phyloP scores from a whole-genome alignment of 306 rosid genomes.

The Purshia tridentata region DNA sequence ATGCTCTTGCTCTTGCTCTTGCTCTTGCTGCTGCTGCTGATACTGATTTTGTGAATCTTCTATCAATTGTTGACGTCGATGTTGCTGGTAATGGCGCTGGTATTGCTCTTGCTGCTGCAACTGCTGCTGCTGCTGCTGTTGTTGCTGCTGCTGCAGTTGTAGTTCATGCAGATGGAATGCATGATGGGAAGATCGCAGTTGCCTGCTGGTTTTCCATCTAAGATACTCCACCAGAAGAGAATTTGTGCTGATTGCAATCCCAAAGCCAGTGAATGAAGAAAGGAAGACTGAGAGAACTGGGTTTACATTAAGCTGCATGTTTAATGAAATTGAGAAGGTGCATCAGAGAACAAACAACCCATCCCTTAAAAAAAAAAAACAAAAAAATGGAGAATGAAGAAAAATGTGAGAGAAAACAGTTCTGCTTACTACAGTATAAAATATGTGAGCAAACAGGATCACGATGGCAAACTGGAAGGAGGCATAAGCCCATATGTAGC shows the following conservation, averaged over 20 bases:
- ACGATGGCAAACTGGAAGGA: constrained; percentile 83
- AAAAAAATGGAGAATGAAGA: background rate
- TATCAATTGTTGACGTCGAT: constrained; percentile 10
- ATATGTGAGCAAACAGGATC: constrained; percentile 74
- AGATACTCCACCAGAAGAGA: constrained; percentile 56
- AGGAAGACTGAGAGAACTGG: constrained; percentile 62
- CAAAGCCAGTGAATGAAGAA: constrained; percentile 74
- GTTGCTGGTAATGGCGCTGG: constrained; percentile 24
- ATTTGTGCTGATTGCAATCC: constrained; percentile 63
- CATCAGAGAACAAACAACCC: background rate
- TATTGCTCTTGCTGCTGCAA: constrained; percentile 27
- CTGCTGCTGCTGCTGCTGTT: constrained; percentile 27
- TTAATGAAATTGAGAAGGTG: constrained; percentile 24
- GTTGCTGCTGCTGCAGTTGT: constrained; percentile 28
- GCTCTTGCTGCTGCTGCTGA: constrained; percentile 4
- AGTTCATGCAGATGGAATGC: constrained; percentile 29
- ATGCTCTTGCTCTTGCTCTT: constrained; percentile 12
- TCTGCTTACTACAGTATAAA: constrained; percentile 73
- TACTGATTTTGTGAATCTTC: constrained; percentile 16
- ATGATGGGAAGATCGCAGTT: constrained; percentile 39
- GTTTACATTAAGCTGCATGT: constrained; percentile 56
- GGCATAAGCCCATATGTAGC: constrained; percentile 82
- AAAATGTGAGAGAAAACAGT: constrained; percentile 15
- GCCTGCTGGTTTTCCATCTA: constrained; percentile 66
- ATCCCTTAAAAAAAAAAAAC: background rate